Percentiles rank a stretch among this genome's conserved stretches.
Evolutionary conservation across 805 yeast species (phyloP).

Genomic region (Nakazawaea ishiwadae): DNA sequence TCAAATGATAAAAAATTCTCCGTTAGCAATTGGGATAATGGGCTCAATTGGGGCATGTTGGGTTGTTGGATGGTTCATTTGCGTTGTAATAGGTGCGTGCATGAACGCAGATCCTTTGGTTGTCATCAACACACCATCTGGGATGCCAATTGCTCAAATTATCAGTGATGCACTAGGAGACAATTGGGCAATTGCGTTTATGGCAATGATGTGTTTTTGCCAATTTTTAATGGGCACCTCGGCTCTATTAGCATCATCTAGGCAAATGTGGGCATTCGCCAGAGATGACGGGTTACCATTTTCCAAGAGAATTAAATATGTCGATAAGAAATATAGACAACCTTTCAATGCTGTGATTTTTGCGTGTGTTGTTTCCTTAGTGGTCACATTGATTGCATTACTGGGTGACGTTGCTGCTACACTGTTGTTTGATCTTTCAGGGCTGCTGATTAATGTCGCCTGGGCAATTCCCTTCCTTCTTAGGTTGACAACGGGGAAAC

Average conservation of each 20-base stretch:
- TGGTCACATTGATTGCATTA: conserved; percentile 11
- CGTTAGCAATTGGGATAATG: conserved; percentile 39
- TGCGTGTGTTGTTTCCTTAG: conserved; percentile 37
- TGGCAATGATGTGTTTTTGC: conserved; percentile 42
- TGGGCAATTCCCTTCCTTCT: conserved; percentile 41
- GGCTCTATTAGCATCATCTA: conserved; percentile 39
- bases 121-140: conserved; percentile 28
- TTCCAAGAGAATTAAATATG: conserved; percentile 34
- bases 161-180: conserved; percentile 42
- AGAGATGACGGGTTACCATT: conserved; percentile 49
- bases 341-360: conserved; percentile 40
- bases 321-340: conserved; percentile 34
- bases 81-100: conserved; percentile 31
- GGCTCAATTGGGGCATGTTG: conserved; percentile 40
- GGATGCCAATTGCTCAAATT: conserved; percentile 44
- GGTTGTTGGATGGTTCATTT: conserved; percentile 37
- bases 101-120: conserved; percentile 28
- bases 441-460: conserved; percentile 31
- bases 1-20: conserved; percentile 13
- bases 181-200: conserved; percentile 44
- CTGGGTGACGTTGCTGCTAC: neutral
- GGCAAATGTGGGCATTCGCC: conserved; percentile 51
- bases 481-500: conserved; percentile 34
- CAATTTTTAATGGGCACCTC: conserved; percentile 46
- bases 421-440: neutral